Evolutionary conservation across 345 rosid species (phyloP).

Genomic region (Leavenworthia alabamica): DNA sequence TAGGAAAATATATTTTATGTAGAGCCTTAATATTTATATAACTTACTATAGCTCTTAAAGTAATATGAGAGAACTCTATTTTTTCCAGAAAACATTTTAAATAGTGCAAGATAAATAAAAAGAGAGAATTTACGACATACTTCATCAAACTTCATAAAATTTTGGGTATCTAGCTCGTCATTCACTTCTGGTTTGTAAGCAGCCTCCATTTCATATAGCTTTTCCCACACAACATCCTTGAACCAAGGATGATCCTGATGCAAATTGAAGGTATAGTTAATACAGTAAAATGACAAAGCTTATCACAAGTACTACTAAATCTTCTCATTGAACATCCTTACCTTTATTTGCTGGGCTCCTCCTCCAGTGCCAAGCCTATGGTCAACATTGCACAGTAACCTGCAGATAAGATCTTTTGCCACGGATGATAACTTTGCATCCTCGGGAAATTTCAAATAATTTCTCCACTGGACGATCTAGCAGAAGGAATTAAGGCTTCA

Average conservation of each 20-base stretch:
- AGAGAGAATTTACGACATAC: slow-evolving; percentile 36
- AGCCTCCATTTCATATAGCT: slow-evolving; percentile 88
- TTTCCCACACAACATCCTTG: slow-evolving; percentile 66
- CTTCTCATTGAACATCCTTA: slow-evolving; percentile 31
- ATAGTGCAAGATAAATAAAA: slow-evolving; percentile 2
- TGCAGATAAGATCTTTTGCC: slow-evolving; percentile 85
- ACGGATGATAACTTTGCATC: slow-evolving; percentile 57
- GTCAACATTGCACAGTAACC: slow-evolving; percentile 82
- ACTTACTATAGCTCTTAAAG: not conserved
- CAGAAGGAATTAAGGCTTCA: slow-evolving; percentile 16
- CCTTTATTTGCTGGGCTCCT: slow-evolving; percentile 84
- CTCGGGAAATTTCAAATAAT: slow-evolving; percentile 80
- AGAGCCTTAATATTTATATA: not conserved
- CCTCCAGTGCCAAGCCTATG: slow-evolving; percentile 85
- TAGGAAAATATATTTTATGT: not conserved
- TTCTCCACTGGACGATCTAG: slow-evolving; percentile 93
- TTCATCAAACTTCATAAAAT: slow-evolving; percentile 96
- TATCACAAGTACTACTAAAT: slow-evolving; percentile 12
- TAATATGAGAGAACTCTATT: not conserved
- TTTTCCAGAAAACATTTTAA: not conserved
- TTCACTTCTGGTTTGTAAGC: slow-evolving; percentile 93
- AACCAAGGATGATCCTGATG: slow-evolving; percentile 94
- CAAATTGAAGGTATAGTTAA: slow-evolving; percentile 17
- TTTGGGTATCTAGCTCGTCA: slow-evolving; percentile 88
- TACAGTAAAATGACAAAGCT: slow-evolving; percentile 13